These are phyloP conservation scores for Mucor sp. DNA, from an alignment of 371 early-diverging fungal species.

Conservation along the genomic window DNA sequence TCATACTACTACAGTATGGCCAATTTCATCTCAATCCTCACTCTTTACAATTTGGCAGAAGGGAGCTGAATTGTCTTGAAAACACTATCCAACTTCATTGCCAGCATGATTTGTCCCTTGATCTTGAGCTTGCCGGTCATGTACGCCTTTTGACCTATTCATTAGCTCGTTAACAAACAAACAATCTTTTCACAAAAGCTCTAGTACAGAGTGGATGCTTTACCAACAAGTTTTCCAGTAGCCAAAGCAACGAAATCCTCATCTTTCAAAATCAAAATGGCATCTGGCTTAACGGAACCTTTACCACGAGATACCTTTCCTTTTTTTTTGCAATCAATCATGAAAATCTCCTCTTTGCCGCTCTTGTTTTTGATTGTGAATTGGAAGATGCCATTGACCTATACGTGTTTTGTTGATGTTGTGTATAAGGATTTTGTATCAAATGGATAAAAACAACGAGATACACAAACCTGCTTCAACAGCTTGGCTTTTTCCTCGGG, in stretches of 20 bases:
- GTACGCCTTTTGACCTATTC: slow-evolving; percentile 80
- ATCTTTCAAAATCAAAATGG: slow-evolving; percentile 66
- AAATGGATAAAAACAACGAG: neutral
- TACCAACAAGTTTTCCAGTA: slow-evolving; percentile 78
- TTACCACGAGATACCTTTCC: slow-evolving; percentile 64
- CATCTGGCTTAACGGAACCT: slow-evolving; percentile 67
- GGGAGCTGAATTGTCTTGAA: slow-evolving; percentile 47
- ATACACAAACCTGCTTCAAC: slow-evolving; percentile 37
- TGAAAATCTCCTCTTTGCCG: slow-evolving; percentile 73
- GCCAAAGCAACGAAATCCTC: slow-evolving; percentile 86
- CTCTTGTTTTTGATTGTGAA: slow-evolving; percentile 72
- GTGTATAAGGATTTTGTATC: neutral
- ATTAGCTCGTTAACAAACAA: neutral
- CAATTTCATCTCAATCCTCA: too few relatives aligned
- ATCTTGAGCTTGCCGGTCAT: slow-evolving; percentile 84
- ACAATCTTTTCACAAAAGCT: too few relatives aligned
- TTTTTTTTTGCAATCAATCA: slow-evolving; percentile 73
- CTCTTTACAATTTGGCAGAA: slow-evolving; percentile 54
- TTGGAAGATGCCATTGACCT: slow-evolving; percentile 83
- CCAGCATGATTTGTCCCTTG: slow-evolving; percentile 90
- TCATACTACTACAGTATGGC: too few relatives aligned
- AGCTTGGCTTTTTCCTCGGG: slow-evolving; percentile 45
- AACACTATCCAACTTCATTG: slow-evolving; percentile 75
- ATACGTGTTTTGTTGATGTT: too few relatives aligned
- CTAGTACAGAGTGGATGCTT: neutral